Evolutionary conservation across 805 yeast species (phyloP).

Genomic region (Zygosaccharomyces gambellarensis): DNA sequence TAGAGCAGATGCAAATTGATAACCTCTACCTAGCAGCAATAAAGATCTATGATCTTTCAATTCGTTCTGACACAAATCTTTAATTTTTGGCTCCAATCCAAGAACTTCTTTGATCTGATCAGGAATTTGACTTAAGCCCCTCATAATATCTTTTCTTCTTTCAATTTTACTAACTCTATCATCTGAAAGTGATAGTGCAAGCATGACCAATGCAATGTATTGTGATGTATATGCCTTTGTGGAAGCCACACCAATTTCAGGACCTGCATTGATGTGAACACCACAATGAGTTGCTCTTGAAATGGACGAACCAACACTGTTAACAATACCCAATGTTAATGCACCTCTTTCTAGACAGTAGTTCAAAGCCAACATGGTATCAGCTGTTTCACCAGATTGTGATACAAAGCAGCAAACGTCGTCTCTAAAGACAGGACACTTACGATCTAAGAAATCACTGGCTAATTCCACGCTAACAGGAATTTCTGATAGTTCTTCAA

Average conservation of each 20-base stretch:
- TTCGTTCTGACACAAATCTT: slow-evolving; percentile 63
- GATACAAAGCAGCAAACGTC: slow-evolving; percentile 97
- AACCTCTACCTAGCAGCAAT: slow-evolving; percentile 92
- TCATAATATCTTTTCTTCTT: slow-evolving; percentile 82
- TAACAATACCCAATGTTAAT: slow-evolving; percentile 93
- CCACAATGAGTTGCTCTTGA: slow-evolving; percentile 98
- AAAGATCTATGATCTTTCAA: slow-evolving; percentile 81
- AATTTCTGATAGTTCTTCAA: slow-evolving; percentile 93
- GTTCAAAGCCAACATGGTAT: slow-evolving; percentile 88
- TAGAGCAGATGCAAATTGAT: slow-evolving; percentile 92
- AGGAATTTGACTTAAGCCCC: slow-evolving; percentile 79
- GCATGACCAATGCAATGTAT: slow-evolving; percentile 93
- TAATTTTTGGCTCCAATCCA: slow-evolving; percentile 66
- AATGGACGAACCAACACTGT: slow-evolving; percentile 94
- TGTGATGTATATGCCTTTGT: slow-evolving; percentile 99
- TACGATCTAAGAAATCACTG: slow-evolving; percentile 90
- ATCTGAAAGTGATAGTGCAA: slow-evolving; percentile 90
- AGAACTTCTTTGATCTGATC: slow-evolving; percentile 77
- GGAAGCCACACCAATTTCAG: slow-evolving; percentile 98
- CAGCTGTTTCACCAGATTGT: slow-evolving; percentile 99
- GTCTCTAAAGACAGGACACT: slow-evolving; percentile 96
- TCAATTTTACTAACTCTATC: slow-evolving; percentile 72
- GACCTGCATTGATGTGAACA: slow-evolving; percentile 98
- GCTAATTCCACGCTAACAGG: slow-evolving; percentile 92
- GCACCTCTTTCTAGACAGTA: slow-evolving; percentile 97